Conservation (phyloP, 495 filamentous ascomycete genomes). For the Daldinia childiae region DNA sequence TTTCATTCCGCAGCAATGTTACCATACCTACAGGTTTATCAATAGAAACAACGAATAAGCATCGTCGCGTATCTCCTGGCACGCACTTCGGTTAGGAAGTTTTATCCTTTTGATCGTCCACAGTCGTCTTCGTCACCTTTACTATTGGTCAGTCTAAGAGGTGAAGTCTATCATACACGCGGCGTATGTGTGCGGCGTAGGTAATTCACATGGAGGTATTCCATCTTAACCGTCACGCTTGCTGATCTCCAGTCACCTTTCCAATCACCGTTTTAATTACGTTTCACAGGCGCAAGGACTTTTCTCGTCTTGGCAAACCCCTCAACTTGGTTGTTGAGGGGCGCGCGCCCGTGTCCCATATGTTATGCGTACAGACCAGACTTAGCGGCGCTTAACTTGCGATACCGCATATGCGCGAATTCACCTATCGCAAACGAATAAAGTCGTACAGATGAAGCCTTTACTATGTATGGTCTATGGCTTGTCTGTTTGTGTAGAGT, state of each 20-base stretch:
- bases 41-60: slow-evolving; percentile 37
- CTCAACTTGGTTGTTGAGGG: slow-evolving; percentile 17
- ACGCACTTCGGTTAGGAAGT: slow-evolving; percentile 40
- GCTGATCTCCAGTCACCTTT: slow-evolving; percentile 28
- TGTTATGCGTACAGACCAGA: slow-evolving; percentile 18
- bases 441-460: slow-evolving; percentile 19
- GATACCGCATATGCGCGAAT: slow-evolving; percentile 39
- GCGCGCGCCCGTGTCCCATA: slow-evolving; percentile 13
- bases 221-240: slow-evolving; percentile 26
- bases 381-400: slow-evolving; percentile 42
- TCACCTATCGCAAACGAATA: slow-evolving; percentile 29
- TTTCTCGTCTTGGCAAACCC: slow-evolving; percentile 37
- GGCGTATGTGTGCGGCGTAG: slow-evolving; percentile 32
- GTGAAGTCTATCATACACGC: slow-evolving; percentile 30
- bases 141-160: slow-evolving; percentile 26
- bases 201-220: slow-evolving; percentile 10
- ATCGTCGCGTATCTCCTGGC: slow-evolving; percentile 34
- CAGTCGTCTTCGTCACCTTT: slow-evolving; percentile 25
- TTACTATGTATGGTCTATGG: background rate
- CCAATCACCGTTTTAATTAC: slow-evolving; percentile 34
- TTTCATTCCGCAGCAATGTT: slow-evolving; percentile 34
- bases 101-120: slow-evolving; percentile 31
- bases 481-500: slow-evolving; percentile 28
- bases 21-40: slow-evolving; percentile 42
- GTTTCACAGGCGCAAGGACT: slow-evolving; percentile 39